A percentile compares a stretch with the other conserved stretches of the same genome.
Conservation (phyloP, 2,329 filamentous ascomycete species). For the Trichophyton mentagrophytes region DNA sequence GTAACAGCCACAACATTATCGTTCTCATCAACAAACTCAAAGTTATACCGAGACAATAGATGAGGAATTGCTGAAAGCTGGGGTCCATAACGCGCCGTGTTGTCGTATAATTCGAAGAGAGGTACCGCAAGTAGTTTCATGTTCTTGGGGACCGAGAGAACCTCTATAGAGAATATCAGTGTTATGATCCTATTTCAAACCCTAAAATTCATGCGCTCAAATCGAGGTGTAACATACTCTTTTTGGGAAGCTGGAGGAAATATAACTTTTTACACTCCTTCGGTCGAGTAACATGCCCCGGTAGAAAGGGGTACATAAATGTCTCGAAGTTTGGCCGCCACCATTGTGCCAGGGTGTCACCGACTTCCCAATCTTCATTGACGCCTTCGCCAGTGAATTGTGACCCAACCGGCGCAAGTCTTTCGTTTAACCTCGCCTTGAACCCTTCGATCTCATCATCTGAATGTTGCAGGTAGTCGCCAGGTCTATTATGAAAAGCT, state of each 20-base stretch:
- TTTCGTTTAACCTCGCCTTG: conserved; percentile 81
- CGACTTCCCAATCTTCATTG: conserved; percentile 87
- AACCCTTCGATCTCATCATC: conserved; percentile 93
- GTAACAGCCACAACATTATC: conserved; percentile 77
- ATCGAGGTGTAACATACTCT: conserved; percentile 48
- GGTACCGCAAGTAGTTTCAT: conserved; percentile 98
- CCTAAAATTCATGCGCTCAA: neutral
- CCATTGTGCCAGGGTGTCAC: conserved; percentile 93
- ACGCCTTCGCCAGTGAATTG: conserved; percentile 71
- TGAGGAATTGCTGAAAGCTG: conserved; percentile 95
- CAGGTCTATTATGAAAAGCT: conserved; percentile 44
- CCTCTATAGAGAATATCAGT: conserved; percentile 44
- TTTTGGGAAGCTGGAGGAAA: conserved; percentile 85
- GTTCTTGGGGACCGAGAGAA: conserved; percentile 94
- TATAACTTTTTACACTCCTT: conserved; percentile 99
- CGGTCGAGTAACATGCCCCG: conserved; percentile 84
- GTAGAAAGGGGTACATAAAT: conserved; percentile 98
- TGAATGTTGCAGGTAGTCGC: conserved; percentile 75
- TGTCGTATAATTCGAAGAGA: conserved; percentile 95
- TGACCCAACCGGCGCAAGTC: conserved; percentile 80
- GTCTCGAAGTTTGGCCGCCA: conserved; percentile 99
- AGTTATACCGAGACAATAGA: conserved; percentile 87
- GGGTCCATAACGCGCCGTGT: conserved; percentile 85
- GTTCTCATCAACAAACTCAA: conserved; percentile 90
- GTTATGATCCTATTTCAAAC: neutral